Evolutionary conservation across 2,329 filamentous ascomycete species (phyloP).

Genomic region (Raffaelea ambrosiae): DNA sequence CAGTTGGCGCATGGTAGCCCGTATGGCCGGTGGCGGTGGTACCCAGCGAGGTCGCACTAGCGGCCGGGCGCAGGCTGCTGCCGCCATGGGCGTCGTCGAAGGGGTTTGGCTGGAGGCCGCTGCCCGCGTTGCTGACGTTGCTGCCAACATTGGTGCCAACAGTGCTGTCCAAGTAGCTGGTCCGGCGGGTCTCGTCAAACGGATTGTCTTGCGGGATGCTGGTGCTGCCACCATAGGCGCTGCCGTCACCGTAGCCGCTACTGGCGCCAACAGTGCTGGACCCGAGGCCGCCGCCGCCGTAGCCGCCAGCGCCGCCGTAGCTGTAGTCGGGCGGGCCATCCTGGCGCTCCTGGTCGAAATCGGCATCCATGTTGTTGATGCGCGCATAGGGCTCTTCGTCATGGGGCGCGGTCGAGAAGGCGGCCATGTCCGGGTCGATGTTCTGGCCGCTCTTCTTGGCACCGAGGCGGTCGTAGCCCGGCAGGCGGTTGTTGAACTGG

Average conservation of each 20-base stretch:
- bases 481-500: slow-evolving; percentile 51
- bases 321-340: slow-evolving; percentile 18
- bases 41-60: slow-evolving; percentile 10
- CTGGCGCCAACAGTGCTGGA: slow-evolving; percentile 4
- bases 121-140: not conserved
- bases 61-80: slow-evolving; percentile 20
- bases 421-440: slow-evolving; percentile 62
- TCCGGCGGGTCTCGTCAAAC: too few relatives aligned
- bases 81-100: slow-evolving; percentile 40
- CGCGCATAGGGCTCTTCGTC: slow-evolving; percentile 58
- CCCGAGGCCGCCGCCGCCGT: slow-evolving; percentile 3
- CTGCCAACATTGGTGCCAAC: slow-evolving; percentile 1
- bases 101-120: slow-evolving; percentile 18
- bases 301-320: slow-evolving; percentile 6
- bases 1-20: slow-evolving; percentile 29
- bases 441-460: slow-evolving; percentile 28
- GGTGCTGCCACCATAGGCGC: slow-evolving; percentile 1
- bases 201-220: not conserved
- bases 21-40: slow-evolving; percentile 11
- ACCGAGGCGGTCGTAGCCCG: slow-evolving; percentile 47
- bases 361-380: slow-evolving; percentile 45
- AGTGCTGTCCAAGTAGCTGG: not conserved
- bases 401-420: slow-evolving; percentile 59
- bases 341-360: slow-evolving; percentile 33
- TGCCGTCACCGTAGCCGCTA: slow-evolving; percentile 34